Evolutionary conservation across 805 yeast species (phyloP).

Genomic region (Sugiyamaella floridensis): DNA sequence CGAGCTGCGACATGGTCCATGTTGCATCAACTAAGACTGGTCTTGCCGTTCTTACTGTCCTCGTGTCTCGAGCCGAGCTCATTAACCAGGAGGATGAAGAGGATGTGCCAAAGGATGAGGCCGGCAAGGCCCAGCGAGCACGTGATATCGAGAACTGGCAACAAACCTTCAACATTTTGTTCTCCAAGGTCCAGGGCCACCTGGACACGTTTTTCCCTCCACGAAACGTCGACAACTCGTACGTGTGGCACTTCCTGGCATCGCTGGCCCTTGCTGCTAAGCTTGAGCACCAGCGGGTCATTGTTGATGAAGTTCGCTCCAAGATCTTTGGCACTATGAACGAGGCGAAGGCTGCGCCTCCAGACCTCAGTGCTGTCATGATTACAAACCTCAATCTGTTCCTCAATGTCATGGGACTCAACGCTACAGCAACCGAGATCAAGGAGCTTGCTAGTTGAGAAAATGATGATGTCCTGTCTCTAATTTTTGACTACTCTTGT

Average conservation of each 20-base stretch:
- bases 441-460: conserved; percentile 47
- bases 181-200: conserved; percentile 71
- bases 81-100: conserved; percentile 73
- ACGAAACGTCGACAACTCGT: conserved; percentile 54
- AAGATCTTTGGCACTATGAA: conserved; percentile 84
- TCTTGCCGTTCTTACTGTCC: conserved; percentile 77
- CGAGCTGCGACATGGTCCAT: conserved; percentile 58
- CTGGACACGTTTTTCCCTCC: conserved; percentile 79
- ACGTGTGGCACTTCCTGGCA: conserved; percentile 96
- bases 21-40: conserved; percentile 63
- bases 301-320: conserved; percentile 90
- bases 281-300: conserved; percentile 78
- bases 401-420: conserved; percentile 92
- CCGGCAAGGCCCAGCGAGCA: conserved; percentile 15
- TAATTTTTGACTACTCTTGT: conserved; percentile 18
- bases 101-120: conserved; percentile 34
- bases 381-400: conserved; percentile 80
- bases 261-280: conserved; percentile 88
- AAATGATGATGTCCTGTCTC: not conserved
- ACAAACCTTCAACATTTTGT: conserved; percentile 70
- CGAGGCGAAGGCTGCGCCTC: conserved; percentile 52
- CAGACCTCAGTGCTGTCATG: conserved; percentile 51
- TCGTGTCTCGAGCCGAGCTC: conserved; percentile 85
- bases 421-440: conserved; percentile 84
- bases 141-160: conserved; percentile 63